Percentiles rank a stretch among this genome's conserved stretches.
phyloP scores from a whole-genome alignment of 228 moss, liverwort and hornwort species.

The Sphagnum fallax region DNA sequence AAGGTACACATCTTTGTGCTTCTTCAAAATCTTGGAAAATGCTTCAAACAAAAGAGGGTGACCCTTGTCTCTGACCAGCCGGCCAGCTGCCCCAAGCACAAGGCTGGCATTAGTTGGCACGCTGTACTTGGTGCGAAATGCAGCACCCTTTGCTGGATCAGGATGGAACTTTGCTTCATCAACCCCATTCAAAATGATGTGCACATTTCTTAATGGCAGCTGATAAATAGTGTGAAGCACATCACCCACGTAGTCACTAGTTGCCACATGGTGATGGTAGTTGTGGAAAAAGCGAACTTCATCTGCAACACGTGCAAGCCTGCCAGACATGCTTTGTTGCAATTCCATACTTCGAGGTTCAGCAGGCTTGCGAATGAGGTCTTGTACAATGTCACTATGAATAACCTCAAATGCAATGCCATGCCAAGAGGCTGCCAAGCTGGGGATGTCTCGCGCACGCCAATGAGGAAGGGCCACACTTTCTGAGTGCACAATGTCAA shows the following conservation, averaged over 20 bases:
- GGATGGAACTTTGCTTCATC: slow-evolving; percentile 36
- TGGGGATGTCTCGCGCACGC: slow-evolving; percentile 28
- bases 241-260: slow-evolving; percentile 33
- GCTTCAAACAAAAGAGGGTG: slow-evolving; percentile 73
- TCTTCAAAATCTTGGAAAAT: slow-evolving; percentile 34
- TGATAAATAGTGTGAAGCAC: slow-evolving; percentile 36
- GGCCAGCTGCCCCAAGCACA: slow-evolving; percentile 55
- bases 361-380: slow-evolving; percentile 13
- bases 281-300: slow-evolving; percentile 17
- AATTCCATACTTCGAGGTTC: slow-evolving; percentile 32
- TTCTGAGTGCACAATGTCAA: slow-evolving; percentile 61
- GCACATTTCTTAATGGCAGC: slow-evolving; percentile 35
- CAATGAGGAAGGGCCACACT: slow-evolving; percentile 46
- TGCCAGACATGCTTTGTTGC: slow-evolving; percentile 13
- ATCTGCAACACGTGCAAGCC: slow-evolving; percentile 11
- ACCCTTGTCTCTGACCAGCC: slow-evolving; percentile 60
- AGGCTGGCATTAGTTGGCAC: slow-evolving; percentile 48
- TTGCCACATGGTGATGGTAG: slow-evolving; percentile 34
- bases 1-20: slow-evolving; percentile 46
- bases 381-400: slow-evolving; percentile 26
- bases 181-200: slow-evolving; percentile 70
- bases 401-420: slow-evolving; percentile 27
- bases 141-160: slow-evolving; percentile 23
- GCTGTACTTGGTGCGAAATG: slow-evolving; percentile 36
- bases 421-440: slow-evolving; percentile 63